Percentiles rank a stretch among this genome's conserved stretches.
phyloP scores from a whole-genome alignment of 768 basidiomycete species.

The Tulasnella sp. region DNA sequence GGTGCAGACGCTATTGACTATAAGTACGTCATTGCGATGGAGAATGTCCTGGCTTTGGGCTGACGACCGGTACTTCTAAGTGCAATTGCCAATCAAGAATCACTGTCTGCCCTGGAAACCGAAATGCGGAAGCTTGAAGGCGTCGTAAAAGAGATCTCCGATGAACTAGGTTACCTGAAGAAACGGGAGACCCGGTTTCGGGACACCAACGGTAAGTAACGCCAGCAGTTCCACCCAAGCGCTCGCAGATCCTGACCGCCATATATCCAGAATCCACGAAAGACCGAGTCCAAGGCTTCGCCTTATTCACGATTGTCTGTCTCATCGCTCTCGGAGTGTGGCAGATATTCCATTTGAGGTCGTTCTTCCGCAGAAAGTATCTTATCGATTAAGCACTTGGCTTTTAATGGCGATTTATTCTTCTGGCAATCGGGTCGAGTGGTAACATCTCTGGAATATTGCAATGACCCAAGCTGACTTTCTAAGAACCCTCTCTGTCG shows the following conservation, averaged over 20 bases:
- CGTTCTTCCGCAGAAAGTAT: slow-evolving; percentile 95
- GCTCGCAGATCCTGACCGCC: not conserved
- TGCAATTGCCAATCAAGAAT: slow-evolving; percentile 98
- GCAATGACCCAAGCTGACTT: not conserved
- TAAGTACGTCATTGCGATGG: slow-evolving; percentile 55
- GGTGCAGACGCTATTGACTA: slow-evolving; percentile 98
- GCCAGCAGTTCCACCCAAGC: not conserved
- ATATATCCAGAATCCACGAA: slow-evolving; percentile 78
- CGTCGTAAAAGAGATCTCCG: slow-evolving; percentile 86
- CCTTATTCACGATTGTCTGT: slow-evolving; percentile 78
- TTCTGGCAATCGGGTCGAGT: not conserved
- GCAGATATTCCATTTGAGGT: slow-evolving; percentile 91
- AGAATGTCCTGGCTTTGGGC: not conserved
- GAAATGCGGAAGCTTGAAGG: slow-evolving; percentile 99
- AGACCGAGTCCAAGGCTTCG: slow-evolving; percentile 84
- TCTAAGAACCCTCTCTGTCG: not conserved
- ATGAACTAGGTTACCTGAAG: slow-evolving; percentile 90
- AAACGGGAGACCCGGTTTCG: slow-evolving; percentile 84
- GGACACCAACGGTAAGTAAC: slow-evolving; percentile 73
- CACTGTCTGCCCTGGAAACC: slow-evolving; percentile 88
- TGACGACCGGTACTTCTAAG: slow-evolving; percentile 41
- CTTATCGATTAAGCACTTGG: slow-evolving; percentile 61
- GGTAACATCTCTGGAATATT: not conserved
- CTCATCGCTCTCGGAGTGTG: slow-evolving; percentile 79
- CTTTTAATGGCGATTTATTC: not conserved